These are phyloP conservation scores for Hypoxylon sp. DNA, from an alignment of 2,329 filamentous ascomycete species.

Conservation along the genomic window DNA sequence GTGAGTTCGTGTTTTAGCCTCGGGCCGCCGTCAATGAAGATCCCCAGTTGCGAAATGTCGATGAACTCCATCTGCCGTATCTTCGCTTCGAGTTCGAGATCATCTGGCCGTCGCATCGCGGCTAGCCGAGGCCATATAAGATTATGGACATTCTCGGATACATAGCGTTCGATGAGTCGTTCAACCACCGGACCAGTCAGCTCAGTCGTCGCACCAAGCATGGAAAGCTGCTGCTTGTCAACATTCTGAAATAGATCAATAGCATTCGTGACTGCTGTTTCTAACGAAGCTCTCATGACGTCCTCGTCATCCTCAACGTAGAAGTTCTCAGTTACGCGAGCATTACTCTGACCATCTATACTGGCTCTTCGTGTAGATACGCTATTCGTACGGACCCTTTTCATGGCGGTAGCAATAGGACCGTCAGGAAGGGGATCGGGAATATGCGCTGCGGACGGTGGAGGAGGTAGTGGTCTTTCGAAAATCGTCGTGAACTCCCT, in stretches of 20 bases:
- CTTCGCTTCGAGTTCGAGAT: constrained; percentile 87
- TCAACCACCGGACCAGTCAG: constrained; percentile 93
- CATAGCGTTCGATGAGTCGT: constrained; percentile 92
- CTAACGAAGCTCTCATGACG: constrained; percentile 86
- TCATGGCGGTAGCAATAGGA: constrained; percentile 66
- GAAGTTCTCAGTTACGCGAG: constrained; percentile 70
- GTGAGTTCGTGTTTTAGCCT: constrained; percentile 85
- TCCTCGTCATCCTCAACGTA: constrained; percentile 92
- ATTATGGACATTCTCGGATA: constrained; percentile 92
- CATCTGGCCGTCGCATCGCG: constrained; percentile 81
- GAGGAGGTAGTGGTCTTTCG: constrained; percentile 84
- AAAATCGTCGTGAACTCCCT: constrained; percentile 88
- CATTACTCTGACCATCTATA: constrained; percentile 53
- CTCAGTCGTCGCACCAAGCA: constrained; percentile 92
- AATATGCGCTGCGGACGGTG: constrained; percentile 71
- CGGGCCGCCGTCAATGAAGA: constrained; percentile 82
- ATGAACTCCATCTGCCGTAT: constrained; percentile 94
- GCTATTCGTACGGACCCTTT: constrained; percentile 66
- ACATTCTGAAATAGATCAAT: constrained; percentile 97
- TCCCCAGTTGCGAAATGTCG: constrained; percentile 94
- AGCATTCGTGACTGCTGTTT: constrained; percentile 90
- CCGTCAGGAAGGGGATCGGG: constrained; percentile 69
- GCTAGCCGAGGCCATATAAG: constrained; percentile 87
- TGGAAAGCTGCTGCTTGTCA: constrained; percentile 93
- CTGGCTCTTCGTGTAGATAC: constrained; percentile 52